Base-by-base conservation (phyloP, 2,329 filamentous ascomycete genomes). In the Ascochyta pisi region DNA sequence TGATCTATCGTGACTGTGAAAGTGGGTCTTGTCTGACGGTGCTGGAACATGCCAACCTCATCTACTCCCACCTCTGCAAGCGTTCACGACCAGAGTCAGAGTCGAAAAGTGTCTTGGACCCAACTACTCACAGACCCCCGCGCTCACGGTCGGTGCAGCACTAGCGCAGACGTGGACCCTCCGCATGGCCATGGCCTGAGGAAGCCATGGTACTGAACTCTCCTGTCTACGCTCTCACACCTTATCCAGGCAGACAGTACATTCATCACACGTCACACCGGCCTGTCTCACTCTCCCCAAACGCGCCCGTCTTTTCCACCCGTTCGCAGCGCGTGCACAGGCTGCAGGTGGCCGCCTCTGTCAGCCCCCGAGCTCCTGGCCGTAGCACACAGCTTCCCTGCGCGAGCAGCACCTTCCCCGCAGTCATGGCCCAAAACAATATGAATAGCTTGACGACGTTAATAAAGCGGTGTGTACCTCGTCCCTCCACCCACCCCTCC, bases 371-470 rank as follows among this genome's bases (percentile, higher is more conserved):
- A 63, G 64, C 67, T 61, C 57, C 61, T 57, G 55, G 54, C 50
- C 57, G 53, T 50, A 48, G 54, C 47, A 64, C 53, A 57, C 44
- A 53, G 38, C 63, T 62, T 57, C 65, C 63, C 67, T 72, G 67
- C 64, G 55, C 63, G 47, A 57, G 63, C 65, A 65, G 58, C 65
- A 57, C 60, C 60, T 67, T 64, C 66, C 71, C 65, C 54, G 53
- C 69, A 58, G 44, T 15, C 61, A 93, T 93, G 89, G 86, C 89
- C 64, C 81, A 87, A 61, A 90, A 85, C 79, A 91, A 92, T 71
- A 97, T 98, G 92, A 89, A 98, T 79, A 98, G 96, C 76, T 82
- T 99, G 61, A 96, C 92, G 33, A 99, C 95, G 50, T 86, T 99
- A 71, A 97, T 99, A 82, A 99, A 99, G 85, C 88, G 95, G 95